phyloP scores from a whole-genome alignment of 176 grass and related monocot genomes.

The Tillandsia fasciculata region DNA sequence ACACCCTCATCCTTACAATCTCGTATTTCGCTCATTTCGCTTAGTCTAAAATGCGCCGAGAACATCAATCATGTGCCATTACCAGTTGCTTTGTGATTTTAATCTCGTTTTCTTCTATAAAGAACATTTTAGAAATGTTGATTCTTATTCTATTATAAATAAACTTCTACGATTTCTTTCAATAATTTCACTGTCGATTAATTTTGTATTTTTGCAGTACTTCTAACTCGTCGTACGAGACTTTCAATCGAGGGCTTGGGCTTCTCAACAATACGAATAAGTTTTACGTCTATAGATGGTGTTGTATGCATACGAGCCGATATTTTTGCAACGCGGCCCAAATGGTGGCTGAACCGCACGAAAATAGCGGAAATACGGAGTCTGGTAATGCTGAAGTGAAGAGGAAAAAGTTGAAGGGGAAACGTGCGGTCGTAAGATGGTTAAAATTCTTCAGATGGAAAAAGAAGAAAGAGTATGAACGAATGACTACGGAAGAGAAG shows the following conservation, averaged over 20 bases:
- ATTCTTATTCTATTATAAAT: too few relatives aligned
- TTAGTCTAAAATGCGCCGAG: too few relatives aligned
- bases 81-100: too few relatives aligned
- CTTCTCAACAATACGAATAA: slow-evolving; percentile 9
- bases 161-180: too few relatives aligned
- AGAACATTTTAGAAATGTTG: too few relatives aligned
- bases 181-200: background rate
- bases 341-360: slow-evolving; percentile 12
- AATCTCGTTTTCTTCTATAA: too few relatives aligned
- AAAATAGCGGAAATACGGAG: slow-evolving; percentile 25
- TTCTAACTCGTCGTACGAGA: slow-evolving; percentile 43
- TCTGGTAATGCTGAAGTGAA: slow-evolving; percentile 38
- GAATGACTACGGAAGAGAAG: slow-evolving; percentile 91
- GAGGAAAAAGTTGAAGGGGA: slow-evolving; percentile 90
- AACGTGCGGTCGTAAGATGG: slow-evolving; percentile 74
- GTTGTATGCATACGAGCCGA: slow-evolving; percentile 38
- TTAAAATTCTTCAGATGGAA: slow-evolving; percentile 89
- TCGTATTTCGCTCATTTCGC: too few relatives aligned
- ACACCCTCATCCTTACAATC: too few relatives aligned
- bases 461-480: slow-evolving; percentile 85
- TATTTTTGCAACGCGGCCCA: slow-evolving; percentile 26
- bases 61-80: too few relatives aligned
- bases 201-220: slow-evolving; percentile 32
- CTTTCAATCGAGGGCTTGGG: slow-evolving; percentile 18
- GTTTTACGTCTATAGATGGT: slow-evolving; percentile 22